Evolutionary conservation across 176 grass and related monocot genomes (phyloP).

Genomic region (Oryza meridionalis): DNA sequence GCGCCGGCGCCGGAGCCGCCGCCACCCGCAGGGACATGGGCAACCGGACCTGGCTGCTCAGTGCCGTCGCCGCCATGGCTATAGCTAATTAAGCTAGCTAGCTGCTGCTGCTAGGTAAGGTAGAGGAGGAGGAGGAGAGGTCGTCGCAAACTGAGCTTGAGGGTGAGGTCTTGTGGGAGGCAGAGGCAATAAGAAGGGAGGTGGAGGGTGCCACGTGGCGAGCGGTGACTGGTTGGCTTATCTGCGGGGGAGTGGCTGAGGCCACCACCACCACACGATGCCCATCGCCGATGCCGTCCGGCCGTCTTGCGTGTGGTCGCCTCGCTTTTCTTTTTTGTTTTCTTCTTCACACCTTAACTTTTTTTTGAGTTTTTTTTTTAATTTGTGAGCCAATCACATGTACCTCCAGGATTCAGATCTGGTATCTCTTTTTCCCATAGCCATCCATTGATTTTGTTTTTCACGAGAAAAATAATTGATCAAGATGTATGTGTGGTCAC

Average conservation of each 20-base stretch:
- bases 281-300: slow-evolving; percentile 16
- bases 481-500: neutral
- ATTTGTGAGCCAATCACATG: neutral
- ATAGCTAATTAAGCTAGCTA: neutral
- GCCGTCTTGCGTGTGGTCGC: neutral
- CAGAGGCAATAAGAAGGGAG: slow-evolving; percentile 26
- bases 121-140: no score
- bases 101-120: neutral
- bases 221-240: slow-evolving; percentile 23
- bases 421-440: neutral
- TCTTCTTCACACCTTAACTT: neutral
- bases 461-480: neutral
- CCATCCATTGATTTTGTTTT: neutral
- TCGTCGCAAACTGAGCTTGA: no score
- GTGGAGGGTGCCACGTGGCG: slow-evolving; percentile 49
- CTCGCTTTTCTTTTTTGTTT: neutral
- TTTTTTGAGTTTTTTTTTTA: neutral
- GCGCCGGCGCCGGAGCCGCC: neutral
- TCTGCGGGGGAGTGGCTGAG: slow-evolving; percentile 35
- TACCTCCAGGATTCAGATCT: neutral
- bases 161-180: neutral
- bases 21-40: neutral
- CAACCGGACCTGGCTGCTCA: neutral
- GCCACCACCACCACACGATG: slow-evolving; percentile 56
- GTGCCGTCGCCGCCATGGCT: neutral